A percentile compares a stretch with the other conserved stretches of the same genome.
phyloP scores from a whole-genome alignment of 345 rosid species.

The Adansonia digitata region DNA sequence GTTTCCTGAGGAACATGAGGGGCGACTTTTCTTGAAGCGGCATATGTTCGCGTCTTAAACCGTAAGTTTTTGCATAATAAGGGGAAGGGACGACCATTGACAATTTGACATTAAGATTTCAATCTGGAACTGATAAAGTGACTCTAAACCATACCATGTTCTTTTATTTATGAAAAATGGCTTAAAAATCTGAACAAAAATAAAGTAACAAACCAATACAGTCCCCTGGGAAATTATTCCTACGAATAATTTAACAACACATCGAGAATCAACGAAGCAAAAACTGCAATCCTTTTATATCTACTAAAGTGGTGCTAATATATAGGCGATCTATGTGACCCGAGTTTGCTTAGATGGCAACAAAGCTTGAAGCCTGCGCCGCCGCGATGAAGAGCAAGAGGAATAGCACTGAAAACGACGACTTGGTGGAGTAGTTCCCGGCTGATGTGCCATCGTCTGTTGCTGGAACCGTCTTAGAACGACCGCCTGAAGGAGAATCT shows the following conservation, averaged over 20 bases:
- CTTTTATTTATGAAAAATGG: not conserved
- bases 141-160: not conserved
- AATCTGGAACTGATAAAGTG: too few relatives aligned
- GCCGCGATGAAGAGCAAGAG: not conserved
- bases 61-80: too few relatives aligned
- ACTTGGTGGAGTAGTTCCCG: not conserved
- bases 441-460: not conserved
- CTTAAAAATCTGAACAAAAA: not conserved
- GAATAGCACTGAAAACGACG: not conserved
- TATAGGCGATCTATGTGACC: too few relatives aligned
- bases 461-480: conserved; percentile 7
- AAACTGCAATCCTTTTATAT: not conserved
- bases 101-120: too few relatives aligned
- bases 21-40: too few relatives aligned
- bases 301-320: too few relatives aligned
- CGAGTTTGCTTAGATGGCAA: not conserved
- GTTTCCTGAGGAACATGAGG: too few relatives aligned
- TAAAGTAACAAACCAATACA: not conserved
- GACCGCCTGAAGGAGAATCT: conserved; percentile 1
- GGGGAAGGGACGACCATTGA: too few relatives aligned
- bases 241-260: not conserved
- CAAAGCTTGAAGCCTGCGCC: not conserved
- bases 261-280: not conserved
- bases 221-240: not conserved
- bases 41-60: too few relatives aligned